Evolutionary conservation across 306 rosid genomes (phyloP).

Genomic region (Acacia confusa): DNA sequence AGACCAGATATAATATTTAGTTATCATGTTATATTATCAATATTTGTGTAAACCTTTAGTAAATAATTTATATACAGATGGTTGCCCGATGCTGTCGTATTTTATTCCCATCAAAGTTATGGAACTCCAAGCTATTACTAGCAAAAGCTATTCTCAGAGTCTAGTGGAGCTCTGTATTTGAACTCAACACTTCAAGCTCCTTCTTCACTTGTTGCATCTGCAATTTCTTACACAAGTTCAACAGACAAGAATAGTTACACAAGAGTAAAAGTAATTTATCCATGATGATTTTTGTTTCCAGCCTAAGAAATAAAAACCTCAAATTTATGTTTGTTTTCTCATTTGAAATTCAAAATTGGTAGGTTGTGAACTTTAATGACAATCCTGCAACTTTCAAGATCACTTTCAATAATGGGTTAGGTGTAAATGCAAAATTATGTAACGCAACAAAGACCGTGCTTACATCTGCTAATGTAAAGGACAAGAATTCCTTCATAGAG

Average conservation of each 20-base stretch:
- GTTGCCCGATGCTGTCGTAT: neutral
- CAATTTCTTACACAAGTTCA: neutral
- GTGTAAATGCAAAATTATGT: constrained; percentile 13
- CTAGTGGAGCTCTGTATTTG: neutral
- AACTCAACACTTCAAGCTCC: neutral
- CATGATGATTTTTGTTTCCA: neutral
- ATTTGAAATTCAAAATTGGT: neutral
- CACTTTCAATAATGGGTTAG: constrained; percentile 36
- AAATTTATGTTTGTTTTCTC: neutral
- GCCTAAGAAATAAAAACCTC: neutral
- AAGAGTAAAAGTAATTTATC: neutral
- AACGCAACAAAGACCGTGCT: constrained; percentile 50
- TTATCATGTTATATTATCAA: no score
- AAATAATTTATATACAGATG: neutral
- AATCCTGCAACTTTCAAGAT: constrained; percentile 32
- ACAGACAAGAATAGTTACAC: neutral
- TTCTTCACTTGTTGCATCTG: neutral
- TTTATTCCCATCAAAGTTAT: neutral
- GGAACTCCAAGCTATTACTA: neutral
- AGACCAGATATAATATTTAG: no score
- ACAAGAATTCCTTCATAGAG: constrained; percentile 62
- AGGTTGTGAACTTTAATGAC: neutral
- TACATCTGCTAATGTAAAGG: constrained; percentile 50
- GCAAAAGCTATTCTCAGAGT: neutral
- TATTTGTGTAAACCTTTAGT: no score